Evolutionary conservation across 176 grass and related monocot genomes (phyloP), one percentile per base, ranked within the genome.

Genomic region (Oryza glaberrima): DNA sequence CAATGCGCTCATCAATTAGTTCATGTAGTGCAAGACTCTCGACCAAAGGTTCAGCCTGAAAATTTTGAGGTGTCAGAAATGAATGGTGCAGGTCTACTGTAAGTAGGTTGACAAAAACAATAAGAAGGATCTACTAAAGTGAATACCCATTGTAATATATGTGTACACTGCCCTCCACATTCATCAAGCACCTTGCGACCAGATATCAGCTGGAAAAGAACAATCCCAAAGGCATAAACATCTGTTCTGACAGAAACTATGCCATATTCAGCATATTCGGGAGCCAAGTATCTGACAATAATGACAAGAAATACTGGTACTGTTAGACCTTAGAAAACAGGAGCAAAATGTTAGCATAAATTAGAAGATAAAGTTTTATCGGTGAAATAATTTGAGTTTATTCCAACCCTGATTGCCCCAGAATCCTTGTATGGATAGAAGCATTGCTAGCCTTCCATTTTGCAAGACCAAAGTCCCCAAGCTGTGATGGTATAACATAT

Each of bases 161-260:
- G 92, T 16, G 76, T 74, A 43, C 51, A 56, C 38, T 92, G 78
- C 49, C 81, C 92, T 83, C 44, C 90, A 54, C 38, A 34, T 56
- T 92, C 90, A 32, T 83, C 82, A 13, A 92, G 49, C 41, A 94
- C 87, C 56, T 80, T 85, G 14, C 71, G 78, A 78, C 92, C 92
- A 10, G 90, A 94, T 92, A 94, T 94, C 82, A 94, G 75, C 84
- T 94, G 92, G 86, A 94, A 94, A 77, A 94, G 90, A 88, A 94
- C 85, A 72, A 88, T 87, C 3, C 92, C 92, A 66, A 94, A 94
- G 17, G 92, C 90, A 72, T 94, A 94, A 9, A 94, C 90, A 64
- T 92, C 90, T 72, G 90, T 94, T 81, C 92, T 88, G 34, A 94
- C 87, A 77, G 90, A 94, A 65, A 94, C 92, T 70, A 90, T 81